Percentiles rank a stretch among this genome's conserved stretches.
Evolutionary conservation across 257 asterid genomes (phyloP).

Genomic region (Scutellaria minor): DNA sequence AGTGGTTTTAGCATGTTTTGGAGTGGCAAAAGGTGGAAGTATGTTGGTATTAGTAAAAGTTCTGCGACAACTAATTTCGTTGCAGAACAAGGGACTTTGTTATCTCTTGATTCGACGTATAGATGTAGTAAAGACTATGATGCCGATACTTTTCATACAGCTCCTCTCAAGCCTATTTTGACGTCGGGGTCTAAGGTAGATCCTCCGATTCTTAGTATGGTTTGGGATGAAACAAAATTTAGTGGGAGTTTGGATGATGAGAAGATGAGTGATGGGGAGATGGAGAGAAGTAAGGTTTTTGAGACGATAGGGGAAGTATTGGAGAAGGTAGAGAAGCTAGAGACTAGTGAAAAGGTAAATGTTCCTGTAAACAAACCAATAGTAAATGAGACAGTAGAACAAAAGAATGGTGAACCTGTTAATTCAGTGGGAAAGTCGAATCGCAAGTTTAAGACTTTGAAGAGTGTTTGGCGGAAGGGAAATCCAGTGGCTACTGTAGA

Average conservation of each 20-base stretch:
- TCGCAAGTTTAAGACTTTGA: constrained; percentile 60
- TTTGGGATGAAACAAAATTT: constrained; percentile 51
- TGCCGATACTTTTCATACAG: constrained; percentile 60
- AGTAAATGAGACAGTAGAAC: constrained; percentile 38
- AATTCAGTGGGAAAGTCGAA: constrained; percentile 42
- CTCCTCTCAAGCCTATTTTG: constrained; percentile 69
- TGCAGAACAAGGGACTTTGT: constrained; percentile 66
- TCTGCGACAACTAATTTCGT: constrained; percentile 60
- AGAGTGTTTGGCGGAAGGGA: constrained; percentile 96
- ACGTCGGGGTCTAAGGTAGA: constrained; percentile 57
- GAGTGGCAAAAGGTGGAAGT: constrained; percentile 64
- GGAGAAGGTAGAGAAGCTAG: constrained; percentile 85
- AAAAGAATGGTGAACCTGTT: constrained; percentile 47
- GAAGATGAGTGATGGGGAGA: constrained; percentile 39
- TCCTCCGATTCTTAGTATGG: constrained; percentile 44
- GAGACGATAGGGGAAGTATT: constrained; percentile 83
- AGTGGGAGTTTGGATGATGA: constrained; percentile 47
- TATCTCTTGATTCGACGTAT: constrained; percentile 66
- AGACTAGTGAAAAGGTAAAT: constrained; percentile 50
- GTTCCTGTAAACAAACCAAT: constrained; percentile 48
- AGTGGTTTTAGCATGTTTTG: constrained; percentile 53
- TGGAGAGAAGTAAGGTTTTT: constrained; percentile 60
- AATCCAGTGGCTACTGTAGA: constrained; percentile 67
- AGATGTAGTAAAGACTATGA: constrained; percentile 51
- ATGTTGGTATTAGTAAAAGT: constrained; percentile 68